These are phyloP conservation scores for Penicillium glabrum DNA, from an alignment of 2,329 filamentous ascomycete species.

Conservation along the genomic window DNA sequence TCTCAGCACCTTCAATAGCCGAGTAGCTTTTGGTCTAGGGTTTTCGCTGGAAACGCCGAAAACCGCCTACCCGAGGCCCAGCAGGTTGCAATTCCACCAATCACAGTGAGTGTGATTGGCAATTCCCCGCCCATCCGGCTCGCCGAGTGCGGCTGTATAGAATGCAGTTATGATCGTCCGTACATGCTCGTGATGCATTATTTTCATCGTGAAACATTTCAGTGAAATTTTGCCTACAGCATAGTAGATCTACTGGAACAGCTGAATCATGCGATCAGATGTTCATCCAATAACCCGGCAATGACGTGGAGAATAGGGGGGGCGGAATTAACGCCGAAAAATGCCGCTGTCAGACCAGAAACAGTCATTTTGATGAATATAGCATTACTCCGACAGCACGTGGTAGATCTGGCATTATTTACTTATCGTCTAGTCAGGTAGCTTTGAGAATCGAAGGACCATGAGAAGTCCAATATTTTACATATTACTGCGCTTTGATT, in stretches of 20 bases:
- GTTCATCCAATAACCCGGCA: no score
- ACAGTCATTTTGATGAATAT: background rate
- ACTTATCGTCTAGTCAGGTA: background rate
- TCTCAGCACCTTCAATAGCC: slow-evolving; percentile 22
- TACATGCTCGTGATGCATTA: background rate
- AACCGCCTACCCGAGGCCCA: slow-evolving; percentile 25
- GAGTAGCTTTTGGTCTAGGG: slow-evolving; percentile 15
- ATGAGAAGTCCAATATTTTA: background rate
- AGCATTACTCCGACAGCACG: background rate
- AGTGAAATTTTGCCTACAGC: no score
- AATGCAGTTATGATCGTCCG: background rate
- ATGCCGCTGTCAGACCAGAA: background rate
- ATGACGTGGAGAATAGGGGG: no score
- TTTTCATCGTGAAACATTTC: no score
- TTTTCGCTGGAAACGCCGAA: slow-evolving; percentile 21
- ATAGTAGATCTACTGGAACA: no score
- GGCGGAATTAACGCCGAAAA: background rate
- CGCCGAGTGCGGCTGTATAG: slow-evolving; percentile 9
- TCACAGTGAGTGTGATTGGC: slow-evolving; percentile 24
- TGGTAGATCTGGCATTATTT: background rate
- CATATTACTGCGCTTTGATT: background rate
- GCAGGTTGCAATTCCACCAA: slow-evolving; percentile 21
- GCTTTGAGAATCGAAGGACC: background rate
- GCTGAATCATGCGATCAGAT: no score
- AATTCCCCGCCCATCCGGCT: slow-evolving; percentile 15